Base-by-base conservation (phyloP, 2,329 filamentous ascomycete species). In the Neonectria ditissima region DNA sequence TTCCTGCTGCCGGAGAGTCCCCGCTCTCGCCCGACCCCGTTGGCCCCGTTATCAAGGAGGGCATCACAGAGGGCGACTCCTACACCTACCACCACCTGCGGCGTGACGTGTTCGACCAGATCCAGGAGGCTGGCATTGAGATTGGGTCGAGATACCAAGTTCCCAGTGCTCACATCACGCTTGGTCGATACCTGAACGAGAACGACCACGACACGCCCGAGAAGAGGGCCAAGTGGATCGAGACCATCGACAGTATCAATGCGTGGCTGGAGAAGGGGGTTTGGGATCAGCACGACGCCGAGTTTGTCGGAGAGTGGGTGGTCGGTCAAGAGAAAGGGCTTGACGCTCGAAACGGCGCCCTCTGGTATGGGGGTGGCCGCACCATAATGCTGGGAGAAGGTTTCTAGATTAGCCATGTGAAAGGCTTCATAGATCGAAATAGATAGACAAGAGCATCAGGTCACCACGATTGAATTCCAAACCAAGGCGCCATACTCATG, bases 41-140 rank as follows among this genome's bases (percentile, higher is more conserved):
- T 2, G 75, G 77, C 5, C 79, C 82, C 1, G 77, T 80, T 30
- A 67, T 71, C n/a, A 72, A 73, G 18, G 71, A 69, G 13, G 70
- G 73, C 45, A 77, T 78, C 14, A 76, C 81, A 16, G 79, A 84
- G 41, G 84, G 87, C 18, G 91, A 96, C 69, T 74, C 70, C 1
- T 97, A 93, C 79, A 94, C 92, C 0, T 97, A 97, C 77, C 95
- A 97, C 75, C 95, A 98, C 77, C 87, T 98, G 9, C 89, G 95
- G 3, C 86, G 91, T 4, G 93, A 97, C 74, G 76, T 97, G 13
- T 96, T 90, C 76, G 82, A 86, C 52, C 80, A 88, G 26, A 86
- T 88, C 4, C 81, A 83, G 48, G 81, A 80, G 4, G 84, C 88
- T 0, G 92, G 92, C 1, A 82, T 95, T n/a, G 80, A 85, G 16